A percentile compares a stretch with the other conserved stretches of the same genome.
Evolutionary conservation across 345 rosid species (phyloP).

Genomic region (Brassica nigra): DNA sequence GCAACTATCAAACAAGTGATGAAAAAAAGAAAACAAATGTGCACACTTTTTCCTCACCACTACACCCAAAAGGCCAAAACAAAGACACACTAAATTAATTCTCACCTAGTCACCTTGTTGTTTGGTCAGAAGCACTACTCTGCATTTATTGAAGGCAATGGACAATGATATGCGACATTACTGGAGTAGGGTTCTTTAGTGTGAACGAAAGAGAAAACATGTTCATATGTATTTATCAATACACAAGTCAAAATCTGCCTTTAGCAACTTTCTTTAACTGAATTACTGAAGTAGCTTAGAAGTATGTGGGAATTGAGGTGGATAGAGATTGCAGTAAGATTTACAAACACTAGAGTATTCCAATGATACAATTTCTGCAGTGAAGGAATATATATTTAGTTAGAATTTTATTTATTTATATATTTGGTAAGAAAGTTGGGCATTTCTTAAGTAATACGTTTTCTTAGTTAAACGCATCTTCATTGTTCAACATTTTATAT

Average conservation of each 20-base stretch:
- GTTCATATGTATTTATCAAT: slow-evolving; percentile 14
- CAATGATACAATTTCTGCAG: not conserved
- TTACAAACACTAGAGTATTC: not conserved
- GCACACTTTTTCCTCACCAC: not conserved
- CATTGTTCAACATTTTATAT: not conserved
- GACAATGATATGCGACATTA: slow-evolving; percentile 67
- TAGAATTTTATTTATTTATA: not conserved
- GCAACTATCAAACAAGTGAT: slow-evolving; percentile 9
- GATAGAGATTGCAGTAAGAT: slow-evolving; percentile 35
- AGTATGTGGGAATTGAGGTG: slow-evolving; percentile 13
- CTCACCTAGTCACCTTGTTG: slow-evolving; percentile 82
- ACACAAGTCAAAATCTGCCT: slow-evolving; percentile 2
- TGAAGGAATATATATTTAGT: not conserved
- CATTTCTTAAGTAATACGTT: not conserved
- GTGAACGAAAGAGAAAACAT: slow-evolving; percentile 21
- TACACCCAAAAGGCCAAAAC: not conserved
- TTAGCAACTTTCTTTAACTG: slow-evolving; percentile 31
- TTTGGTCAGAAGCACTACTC: slow-evolving; percentile 79
- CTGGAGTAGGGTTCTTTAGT: slow-evolving; percentile 14
- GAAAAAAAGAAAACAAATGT: no score
- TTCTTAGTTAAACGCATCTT: not conserved
- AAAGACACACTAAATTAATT: not conserved
- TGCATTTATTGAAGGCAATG: slow-evolving; percentile 74
- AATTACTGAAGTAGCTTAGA: slow-evolving; percentile 13
- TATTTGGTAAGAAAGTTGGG: not conserved